Evolutionary conservation across 2,329 filamentous ascomycete genomes (phyloP), one percentile per base, ranked within the genome.

Genomic region (Xylariales sp.): DNA sequence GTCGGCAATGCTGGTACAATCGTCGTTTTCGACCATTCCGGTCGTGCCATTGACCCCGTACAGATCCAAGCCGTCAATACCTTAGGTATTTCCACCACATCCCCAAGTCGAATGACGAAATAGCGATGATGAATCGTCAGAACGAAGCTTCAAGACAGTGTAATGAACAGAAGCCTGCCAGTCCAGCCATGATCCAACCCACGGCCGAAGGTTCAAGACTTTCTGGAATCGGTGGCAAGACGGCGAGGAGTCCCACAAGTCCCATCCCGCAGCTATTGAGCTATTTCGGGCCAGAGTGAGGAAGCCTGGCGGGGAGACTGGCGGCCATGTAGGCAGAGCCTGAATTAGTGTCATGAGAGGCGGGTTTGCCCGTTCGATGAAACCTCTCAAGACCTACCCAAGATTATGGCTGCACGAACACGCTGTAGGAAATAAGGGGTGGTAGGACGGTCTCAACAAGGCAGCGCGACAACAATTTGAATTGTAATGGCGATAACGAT

Each of bases 51-150:
- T 48, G 32, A 68, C 3, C 56, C 61, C 1, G 52, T 34, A 18
- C 68, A 65, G 34, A 41, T 70, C 46, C 18, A 59, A 18, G 65
- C 50, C 18, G 23, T 70, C 36, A 70, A 65, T 49, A 50, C 53
- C 10, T n/a, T n/a, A n/a, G n/a, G n/a, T 63, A 58, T 58, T 41
- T 65, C 2, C 46, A 50, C 3, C n/a, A 48, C n/a, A 49, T 67
- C 14, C 45, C 49, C 36, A 18, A 12, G 48, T 6, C 34, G 1
- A 8, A 3, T 3, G n/a, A n/a, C 4, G 7, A 10, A n/a, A 45
- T 14, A 30, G 3, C 46, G 23, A 9, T 16, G 5, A 46, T 14
- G 5, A 14, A 8, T 6, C 32, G n/a, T 3, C 14, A 36, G 57
- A 41, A 52, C 30, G 18, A 18, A 30, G 10, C 32, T 9, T n/a